Evolutionary conservation across 2,329 filamentous ascomycete species (phyloP), one percentile per base, ranked within the genome.

Genomic region (Neopestalotiopsis clavispora): DNA sequence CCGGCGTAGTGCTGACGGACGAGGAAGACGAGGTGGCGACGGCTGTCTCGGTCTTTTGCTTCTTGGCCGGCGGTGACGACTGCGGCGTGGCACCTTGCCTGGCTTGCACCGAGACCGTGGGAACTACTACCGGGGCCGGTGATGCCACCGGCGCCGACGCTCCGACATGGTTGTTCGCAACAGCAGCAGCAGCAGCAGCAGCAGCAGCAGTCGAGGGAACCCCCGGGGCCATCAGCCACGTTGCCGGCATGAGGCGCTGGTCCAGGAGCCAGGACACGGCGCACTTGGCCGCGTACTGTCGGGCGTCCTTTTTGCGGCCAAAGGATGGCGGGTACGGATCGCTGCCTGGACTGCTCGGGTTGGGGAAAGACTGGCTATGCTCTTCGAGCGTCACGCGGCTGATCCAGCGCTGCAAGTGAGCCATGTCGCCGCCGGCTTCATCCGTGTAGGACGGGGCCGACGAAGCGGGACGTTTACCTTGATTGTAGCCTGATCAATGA

Each of bases 291-390:
- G 87, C 86, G 71, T 84, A 87, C 70, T 84, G 80, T 75, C 86
- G 88, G 30, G 87, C 86, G 45, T 84, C 84, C 79, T 86, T 88
- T 72, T 88, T 88, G 32, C 74, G 78, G 12, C 75, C 68, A 66
- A 87, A 89, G 0, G 73, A 69, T 0, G 82, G 82, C 40, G 73
- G 68, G 3, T 72, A 68, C 1, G 68, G 72, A 40, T 74, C 67
- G 5, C 76, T 75, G 30, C 83, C 83, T 23, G 69, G 67, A n/a
- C 10, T 38, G 6, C 66, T 66, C 2, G 78, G 74, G 32, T 78
- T 76, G 14, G 72, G 71, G 56, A 76, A 74, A 0, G 67, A 65
- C 1, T 61, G 71, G 2, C 69, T 32, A 5, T 73, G 69, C 68
- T 78, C 78, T 4, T 69, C 67, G 28, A 81, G 71, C 1, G 14